Base-by-base conservation (phyloP, 1,284 basidiomycete genomes). In the Microbotryum saponariae region DNA sequence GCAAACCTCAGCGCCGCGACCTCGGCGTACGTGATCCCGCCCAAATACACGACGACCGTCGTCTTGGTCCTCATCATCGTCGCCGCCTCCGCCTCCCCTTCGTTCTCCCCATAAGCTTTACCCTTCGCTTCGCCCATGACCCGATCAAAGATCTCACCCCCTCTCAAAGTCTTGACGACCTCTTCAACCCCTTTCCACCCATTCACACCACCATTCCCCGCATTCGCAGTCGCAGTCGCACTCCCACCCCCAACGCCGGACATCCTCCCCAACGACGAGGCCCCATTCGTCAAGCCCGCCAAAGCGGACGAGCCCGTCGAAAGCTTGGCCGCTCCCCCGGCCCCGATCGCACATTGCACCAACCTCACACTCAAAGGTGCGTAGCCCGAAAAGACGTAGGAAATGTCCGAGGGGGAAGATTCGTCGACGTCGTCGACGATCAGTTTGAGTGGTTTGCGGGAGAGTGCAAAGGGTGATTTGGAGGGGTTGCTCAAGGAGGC, bases 161-260 rank as follows among this genome's bases (percentile, higher is more conserved):
- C 37, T 42, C 91, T 88, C 57, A 97, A 83, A 56, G 80, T 79
- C 49, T 82, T 82, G 18, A 97, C 74, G 2, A 89, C 82, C 71
- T 98, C 96, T 75, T 97, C 93, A 71, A 97, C 91, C 18, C 91
- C 92, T 74, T 89, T 92, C 92, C 94, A 99, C 1, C 94, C 94
- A 2, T 88, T 83, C 62, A 97, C 87, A 0, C 57, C 56, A 21
- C 55, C 58, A 14, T 52, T 23, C 90, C 57, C 56, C 27, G 58
- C 58, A 14, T 55, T 14, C 90, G 88, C 74, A 93, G 1, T 42
- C 27, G 58, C 58, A 14, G 52, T 14, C 90, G 88, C 74, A 93
- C 16, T 42, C 14, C 3, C 37, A 89, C 0, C 89, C 90, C 71
- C 84, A 83, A 21, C 74, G 74, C 29, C 71, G 8, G 85, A 81